Conservation (phyloP, 768 basidiomycete genomes). For the Naganishia kalamii region DNA sequence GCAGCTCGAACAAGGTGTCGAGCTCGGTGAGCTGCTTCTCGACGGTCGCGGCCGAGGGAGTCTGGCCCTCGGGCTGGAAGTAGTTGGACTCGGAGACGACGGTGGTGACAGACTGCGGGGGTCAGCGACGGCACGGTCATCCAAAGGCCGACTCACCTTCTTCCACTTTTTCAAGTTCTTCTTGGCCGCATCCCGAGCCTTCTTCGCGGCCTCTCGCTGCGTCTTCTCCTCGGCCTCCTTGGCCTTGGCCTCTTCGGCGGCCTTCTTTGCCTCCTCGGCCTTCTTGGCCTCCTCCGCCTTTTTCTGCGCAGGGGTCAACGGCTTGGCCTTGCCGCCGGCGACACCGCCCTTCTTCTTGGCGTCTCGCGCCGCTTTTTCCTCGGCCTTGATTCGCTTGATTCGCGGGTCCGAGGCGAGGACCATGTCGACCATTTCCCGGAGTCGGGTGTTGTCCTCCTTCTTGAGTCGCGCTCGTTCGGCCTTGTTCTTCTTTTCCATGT, state of each 20-base stretch:
- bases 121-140: conserved; percentile 29
- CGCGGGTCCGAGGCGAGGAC: conserved; percentile 78
- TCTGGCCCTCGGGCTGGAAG: conserved; percentile 46
- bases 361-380: conserved; percentile 89
- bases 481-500: conserved; percentile 99
- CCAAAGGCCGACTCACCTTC: conserved; percentile 52
- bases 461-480: conserved; percentile 89
- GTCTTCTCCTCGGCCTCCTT: conserved; percentile 44
- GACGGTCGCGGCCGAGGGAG: conserved; percentile 46
- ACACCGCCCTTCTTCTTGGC: conserved; percentile 68
- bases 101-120: conserved; percentile 48
- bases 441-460: conserved; percentile 90
- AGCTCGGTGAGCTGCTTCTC: conserved; percentile 49
- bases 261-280: conserved; percentile 51
- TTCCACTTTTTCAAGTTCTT: conserved; percentile 55
- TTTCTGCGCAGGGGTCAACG: conserved; percentile 48
- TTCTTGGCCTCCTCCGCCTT: conserved; percentile 53
- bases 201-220: conserved; percentile 53
- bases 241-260: conserved; percentile 63
- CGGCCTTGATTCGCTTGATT: conserved; percentile 92
- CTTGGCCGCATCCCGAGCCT: conserved; percentile 61
- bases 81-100: conserved; percentile 50
- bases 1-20: conserved; percentile 45
- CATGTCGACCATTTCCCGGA: conserved; percentile 79
- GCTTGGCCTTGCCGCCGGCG: conserved; percentile 36